These are phyloP conservation scores for Lepidopterella palustris DNA, from an alignment of 495 filamentous ascomycete species.

Conservation along the genomic window DNA sequence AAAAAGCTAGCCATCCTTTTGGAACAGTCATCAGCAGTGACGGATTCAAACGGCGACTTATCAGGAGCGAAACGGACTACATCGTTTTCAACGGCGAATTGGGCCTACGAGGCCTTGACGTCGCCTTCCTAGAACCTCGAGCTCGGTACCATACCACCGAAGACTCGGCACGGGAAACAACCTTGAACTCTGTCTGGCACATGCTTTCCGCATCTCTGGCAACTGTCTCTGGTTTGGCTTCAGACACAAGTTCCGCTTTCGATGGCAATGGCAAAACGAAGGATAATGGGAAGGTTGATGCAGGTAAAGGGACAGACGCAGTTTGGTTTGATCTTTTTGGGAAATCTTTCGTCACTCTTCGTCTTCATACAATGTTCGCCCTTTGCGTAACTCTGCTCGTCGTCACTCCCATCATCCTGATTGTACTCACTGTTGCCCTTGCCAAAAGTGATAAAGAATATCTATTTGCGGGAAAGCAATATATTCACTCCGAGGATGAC, in stretches of 20 bases:
- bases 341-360: constrained; percentile 68
- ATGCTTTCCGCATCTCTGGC: constrained; percentile 80
- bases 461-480: constrained; percentile 60
- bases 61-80: constrained; percentile 86
- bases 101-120: constrained; percentile 81
- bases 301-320: constrained; percentile 59
- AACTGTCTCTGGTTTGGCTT: constrained; percentile 63
- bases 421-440: constrained; percentile 61
- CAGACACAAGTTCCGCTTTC: constrained; percentile 62
- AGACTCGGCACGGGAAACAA: constrained; percentile 70
- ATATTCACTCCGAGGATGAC: constrained; percentile 51
- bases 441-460: constrained; percentile 69
- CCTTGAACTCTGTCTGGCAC: constrained; percentile 70
- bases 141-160: constrained; percentile 86
- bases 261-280: constrained; percentile 45
- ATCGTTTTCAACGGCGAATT: constrained; percentile 71
- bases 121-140: constrained; percentile 83
- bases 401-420: constrained; percentile 63
- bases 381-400: constrained; percentile 77
- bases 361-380: constrained; percentile 75
- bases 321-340: constrained; percentile 98
- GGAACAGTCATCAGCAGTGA: constrained; percentile 75
- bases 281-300: constrained; percentile 57
- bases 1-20: constrained; percentile 64
- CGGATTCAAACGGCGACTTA: constrained; percentile 69